phyloP scores from a whole-genome alignment of 495 filamentous ascomycete species.

The Penicillium samsonianum region DNA sequence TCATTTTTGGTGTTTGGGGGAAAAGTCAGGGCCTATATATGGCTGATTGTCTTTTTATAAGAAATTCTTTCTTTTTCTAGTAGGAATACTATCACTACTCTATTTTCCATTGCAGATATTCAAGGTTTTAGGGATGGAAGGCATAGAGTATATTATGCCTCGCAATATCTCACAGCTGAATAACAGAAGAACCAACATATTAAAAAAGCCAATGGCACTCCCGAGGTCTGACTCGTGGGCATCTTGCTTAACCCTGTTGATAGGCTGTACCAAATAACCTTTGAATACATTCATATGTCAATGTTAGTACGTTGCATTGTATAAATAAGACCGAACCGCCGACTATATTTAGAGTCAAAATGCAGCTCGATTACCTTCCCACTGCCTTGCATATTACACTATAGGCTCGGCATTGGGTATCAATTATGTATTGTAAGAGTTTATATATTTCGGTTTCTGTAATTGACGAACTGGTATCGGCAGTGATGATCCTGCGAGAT shows the following conservation, averaged over 20 bases:
- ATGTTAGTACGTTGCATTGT: not conserved
- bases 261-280: not conserved
- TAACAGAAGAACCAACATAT: not conserved
- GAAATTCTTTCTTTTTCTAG: constrained; percentile 4
- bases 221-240: not conserved
- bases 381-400: not conserved
- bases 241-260: not conserved
- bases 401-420: not conserved
- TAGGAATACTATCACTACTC: constrained; percentile 22
- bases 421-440: not conserved
- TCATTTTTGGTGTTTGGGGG: constrained; percentile 23
- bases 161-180: not conserved
- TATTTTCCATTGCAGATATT: constrained; percentile 1
- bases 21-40: constrained; percentile 19
- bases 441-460: not conserved
- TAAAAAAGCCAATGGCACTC: not conserved
- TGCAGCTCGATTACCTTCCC: not conserved
- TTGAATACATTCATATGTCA: no score
- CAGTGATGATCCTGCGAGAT: no score
- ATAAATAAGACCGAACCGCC: not conserved
- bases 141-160: no score
- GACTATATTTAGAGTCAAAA: not conserved
- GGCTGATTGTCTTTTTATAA: constrained; percentile 10
- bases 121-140: not conserved
- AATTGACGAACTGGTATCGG: not conserved